Base-by-base conservation (phyloP, 192 early-diverging fungal genomes). In the Coemansia asiatica region DNA sequence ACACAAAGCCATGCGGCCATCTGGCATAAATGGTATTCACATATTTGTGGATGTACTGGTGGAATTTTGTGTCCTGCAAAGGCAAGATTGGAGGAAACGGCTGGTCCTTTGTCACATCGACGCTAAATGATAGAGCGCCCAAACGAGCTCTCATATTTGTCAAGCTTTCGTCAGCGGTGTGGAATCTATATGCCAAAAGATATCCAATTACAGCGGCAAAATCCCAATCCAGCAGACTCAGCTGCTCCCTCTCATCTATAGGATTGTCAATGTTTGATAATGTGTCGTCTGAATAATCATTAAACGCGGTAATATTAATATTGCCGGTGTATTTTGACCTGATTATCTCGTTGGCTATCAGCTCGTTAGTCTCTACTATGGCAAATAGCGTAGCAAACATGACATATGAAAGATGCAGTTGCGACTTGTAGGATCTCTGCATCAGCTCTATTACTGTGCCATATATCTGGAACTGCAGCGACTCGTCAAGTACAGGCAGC, bases 171-270 rank as follows among this genome's bases (percentile, higher is more conserved):
- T 80, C 56, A 0, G 44, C 60, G 18, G 66, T 57, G 46, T 71
- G 62, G 19, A 61, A 80, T 7, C 68, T 28, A 9, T 74, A 54
- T 21, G 77, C 77, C 31, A 80, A 57, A 50, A 71, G 21, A 33
- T 71, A 67, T 0, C 77, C 77, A 33, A 80, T 46, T 15, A 71
- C 77, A n/a, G 77, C 72, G n/a, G 77, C 77, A 67, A 80, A 64
- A 19, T 80, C 72, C 72, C 72, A 74, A 53, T 80, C 77, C 29
- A 80, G 47, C 25, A 80, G 16, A 18, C 62, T 57, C 6, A 80
- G 12, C 22, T 74, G 44, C 36, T 80, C 77, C 21, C 48, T 70
- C 15, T 31, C 21, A 0, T 28, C 6, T 46, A 80, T 49, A 2
- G 60, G 51, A 5, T 28, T 27, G 25, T n/a, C 36, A 1, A 48